Percentiles rank a stretch among this genome's conserved stretches.
Evolutionary conservation across 1,284 basidiomycete species (phyloP).

Genomic region (Neotropicomus parvogracilis): DNA sequence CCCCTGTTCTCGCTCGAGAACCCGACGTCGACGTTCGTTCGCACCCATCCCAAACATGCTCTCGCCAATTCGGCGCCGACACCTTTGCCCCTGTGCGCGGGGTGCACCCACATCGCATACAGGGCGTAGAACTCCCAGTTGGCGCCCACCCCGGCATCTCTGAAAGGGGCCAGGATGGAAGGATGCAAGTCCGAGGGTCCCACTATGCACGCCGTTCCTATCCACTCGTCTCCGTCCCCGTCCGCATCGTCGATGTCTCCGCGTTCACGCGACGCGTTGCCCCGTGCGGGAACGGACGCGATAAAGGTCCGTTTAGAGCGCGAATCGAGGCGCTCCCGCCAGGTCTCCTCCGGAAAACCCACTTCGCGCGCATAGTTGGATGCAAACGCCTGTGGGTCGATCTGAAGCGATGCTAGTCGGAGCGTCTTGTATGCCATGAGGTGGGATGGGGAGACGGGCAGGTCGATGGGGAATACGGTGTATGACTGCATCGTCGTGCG

Average conservation of each 20-base stretch:
- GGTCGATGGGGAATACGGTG: slow-evolving; percentile 17
- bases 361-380: slow-evolving; percentile 36
- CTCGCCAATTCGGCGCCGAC: slow-evolving; percentile 26
- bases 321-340: slow-evolving; percentile 33
- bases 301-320: slow-evolving; percentile 29
- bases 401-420: slow-evolving; percentile 34
- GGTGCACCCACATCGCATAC: slow-evolving; percentile 37
- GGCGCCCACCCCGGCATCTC: slow-evolving; percentile 11
- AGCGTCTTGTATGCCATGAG: slow-evolving; percentile 31
- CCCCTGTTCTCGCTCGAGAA: not conserved
- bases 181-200: slow-evolving; percentile 26
- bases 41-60: slow-evolving; percentile 26
- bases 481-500: slow-evolving; percentile 15
- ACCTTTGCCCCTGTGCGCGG: slow-evolving; percentile 33
- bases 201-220: slow-evolving; percentile 32
- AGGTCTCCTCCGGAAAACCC: slow-evolving; percentile 30
- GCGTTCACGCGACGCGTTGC: not conserved
- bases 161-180: slow-evolving; percentile 11
- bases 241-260: not conserved
- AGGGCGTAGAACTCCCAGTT: slow-evolving; percentile 29
- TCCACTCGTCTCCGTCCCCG: slow-evolving; percentile 23
- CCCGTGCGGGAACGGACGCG: slow-evolving; percentile 17
- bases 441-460: slow-evolving; percentile 8
- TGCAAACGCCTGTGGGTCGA: slow-evolving; percentile 35
- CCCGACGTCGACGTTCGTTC: slow-evolving; percentile 16